Percentiles rank a stretch among this genome's conserved stretches.
Evolutionary conservation across 306 rosid genomes (phyloP).

Genomic region (Fragaria iinumae): DNA sequence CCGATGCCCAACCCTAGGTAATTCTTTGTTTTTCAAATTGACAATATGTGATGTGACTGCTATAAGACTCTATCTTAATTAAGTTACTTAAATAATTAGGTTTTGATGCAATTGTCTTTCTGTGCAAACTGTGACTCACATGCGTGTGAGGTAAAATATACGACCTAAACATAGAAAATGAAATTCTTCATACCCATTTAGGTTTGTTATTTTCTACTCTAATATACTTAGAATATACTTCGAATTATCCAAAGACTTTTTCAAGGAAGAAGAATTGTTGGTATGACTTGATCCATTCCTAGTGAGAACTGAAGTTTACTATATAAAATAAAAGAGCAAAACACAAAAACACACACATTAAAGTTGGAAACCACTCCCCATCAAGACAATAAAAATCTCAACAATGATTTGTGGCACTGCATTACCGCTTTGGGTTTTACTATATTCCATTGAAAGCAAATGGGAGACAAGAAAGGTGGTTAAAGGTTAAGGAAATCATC

Average conservation of each 20-base stretch:
- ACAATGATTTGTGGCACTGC: background rate
- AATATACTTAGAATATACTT: background rate
- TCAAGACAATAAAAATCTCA: background rate
- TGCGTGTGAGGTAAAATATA: too few species aligned
- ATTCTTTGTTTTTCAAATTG: too few species aligned
- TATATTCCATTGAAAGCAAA: constrained; percentile 9
- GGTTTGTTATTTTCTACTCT: too few species aligned
- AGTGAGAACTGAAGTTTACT: background rate
- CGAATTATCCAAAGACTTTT: background rate
- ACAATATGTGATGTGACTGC: too few species aligned
- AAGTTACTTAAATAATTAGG: background rate
- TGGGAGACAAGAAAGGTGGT: background rate
- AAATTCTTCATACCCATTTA: too few species aligned
- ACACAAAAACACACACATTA: constrained; percentile 8
- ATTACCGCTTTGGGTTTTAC: background rate
- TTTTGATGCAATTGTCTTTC: too few species aligned
- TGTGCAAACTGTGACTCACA: too few species aligned
- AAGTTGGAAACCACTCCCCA: background rate
- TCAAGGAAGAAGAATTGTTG: background rate
- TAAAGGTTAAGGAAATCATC: background rate
- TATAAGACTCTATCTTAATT: too few species aligned
- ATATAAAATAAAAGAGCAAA: background rate
- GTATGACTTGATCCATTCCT: background rate
- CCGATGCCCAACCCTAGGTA: too few species aligned
- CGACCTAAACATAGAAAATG: too few species aligned